A percentile compares a stretch with the other conserved stretches of the same genome.
Conservation (phyloP, 495 filamentous ascomycete species). For the Hypoxylon trugodes region DNA sequence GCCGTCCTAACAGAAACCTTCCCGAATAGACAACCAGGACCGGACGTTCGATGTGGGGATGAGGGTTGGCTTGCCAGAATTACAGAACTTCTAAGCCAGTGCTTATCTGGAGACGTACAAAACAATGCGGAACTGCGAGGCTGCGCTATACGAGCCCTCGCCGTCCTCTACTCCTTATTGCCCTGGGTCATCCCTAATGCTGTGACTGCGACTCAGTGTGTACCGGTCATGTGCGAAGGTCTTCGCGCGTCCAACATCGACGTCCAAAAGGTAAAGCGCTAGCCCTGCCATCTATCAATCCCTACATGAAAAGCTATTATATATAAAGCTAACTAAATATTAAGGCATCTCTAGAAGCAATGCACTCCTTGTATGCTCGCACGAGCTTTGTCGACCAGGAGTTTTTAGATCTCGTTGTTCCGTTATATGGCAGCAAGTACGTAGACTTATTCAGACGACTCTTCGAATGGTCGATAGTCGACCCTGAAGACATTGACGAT, state of each 20-base stretch:
- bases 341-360: conserved; percentile 78
- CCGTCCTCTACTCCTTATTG: conserved; percentile 76
- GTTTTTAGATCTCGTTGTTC: conserved; percentile 77
- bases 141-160: conserved; percentile 77
- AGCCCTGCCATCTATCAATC: not conserved
- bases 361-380: conserved; percentile 83
- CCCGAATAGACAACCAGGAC: conserved; percentile 67
- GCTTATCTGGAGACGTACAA: conserved; percentile 69
- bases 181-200: conserved; percentile 87
- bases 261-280: conserved; percentile 71
- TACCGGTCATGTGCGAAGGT: conserved; percentile 75
- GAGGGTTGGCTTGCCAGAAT: conserved; percentile 90
- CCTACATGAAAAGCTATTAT: not conserved
- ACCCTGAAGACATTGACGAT: conserved; percentile 82
- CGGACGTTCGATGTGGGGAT: conserved; percentile 72
- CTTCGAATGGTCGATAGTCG: conserved; percentile 83
- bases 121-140: conserved; percentile 69
- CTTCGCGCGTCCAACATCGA: conserved; percentile 76
- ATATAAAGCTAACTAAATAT: conserved; percentile 39
- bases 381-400: conserved; percentile 78
- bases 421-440: conserved; percentile 76
- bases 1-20: conserved; percentile 76
- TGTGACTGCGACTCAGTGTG: conserved; percentile 71
- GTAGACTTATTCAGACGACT: conserved; percentile 77
- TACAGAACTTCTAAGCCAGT: conserved; percentile 75